Percentiles rank a stretch among this genome's conserved stretches.
These are phyloP conservation scores for Suhomyces kilbournensis DNA, from an alignment of 805 yeast genomes.

Conservation along the genomic window DNA sequence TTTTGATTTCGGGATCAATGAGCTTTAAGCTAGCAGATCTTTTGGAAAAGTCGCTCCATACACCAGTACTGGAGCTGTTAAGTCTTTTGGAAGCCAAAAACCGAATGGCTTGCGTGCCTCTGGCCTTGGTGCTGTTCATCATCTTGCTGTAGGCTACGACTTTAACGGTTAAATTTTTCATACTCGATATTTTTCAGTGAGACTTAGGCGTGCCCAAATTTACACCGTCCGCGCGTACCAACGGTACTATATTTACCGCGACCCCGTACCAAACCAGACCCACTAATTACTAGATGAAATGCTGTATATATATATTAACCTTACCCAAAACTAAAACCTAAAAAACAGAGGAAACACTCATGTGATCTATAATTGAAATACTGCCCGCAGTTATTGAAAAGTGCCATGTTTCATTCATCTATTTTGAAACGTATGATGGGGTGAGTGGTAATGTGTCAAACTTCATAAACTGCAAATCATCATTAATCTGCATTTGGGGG, in stretches of 20 bases:
- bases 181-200: neutral
- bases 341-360: neutral
- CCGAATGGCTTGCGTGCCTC: neutral
- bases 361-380: neutral
- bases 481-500: conserved; percentile 28
- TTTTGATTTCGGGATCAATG: conserved; percentile 15
- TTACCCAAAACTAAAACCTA: neutral
- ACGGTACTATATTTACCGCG: neutral
- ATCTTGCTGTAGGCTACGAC: neutral
- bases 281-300: neutral
- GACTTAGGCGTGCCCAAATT: neutral
- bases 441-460: conserved; percentile 26
- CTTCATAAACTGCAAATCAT: conserved; percentile 22
- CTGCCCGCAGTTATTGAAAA: neutral
- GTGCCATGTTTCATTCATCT: neutral
- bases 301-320: neutral
- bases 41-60: conserved; percentile 33
- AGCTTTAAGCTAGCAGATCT: conserved; percentile 29
- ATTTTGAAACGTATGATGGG: conserved; percentile 23
- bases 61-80: conserved; percentile 11
- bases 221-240: neutral
- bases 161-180: conserved; percentile 1
- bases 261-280: neutral
- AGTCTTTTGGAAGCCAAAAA: conserved; percentile 3
- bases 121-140: neutral